Base-by-base conservation (phyloP, 2,329 filamentous ascomycete species). In the Aspergillaceae sp. region DNA sequence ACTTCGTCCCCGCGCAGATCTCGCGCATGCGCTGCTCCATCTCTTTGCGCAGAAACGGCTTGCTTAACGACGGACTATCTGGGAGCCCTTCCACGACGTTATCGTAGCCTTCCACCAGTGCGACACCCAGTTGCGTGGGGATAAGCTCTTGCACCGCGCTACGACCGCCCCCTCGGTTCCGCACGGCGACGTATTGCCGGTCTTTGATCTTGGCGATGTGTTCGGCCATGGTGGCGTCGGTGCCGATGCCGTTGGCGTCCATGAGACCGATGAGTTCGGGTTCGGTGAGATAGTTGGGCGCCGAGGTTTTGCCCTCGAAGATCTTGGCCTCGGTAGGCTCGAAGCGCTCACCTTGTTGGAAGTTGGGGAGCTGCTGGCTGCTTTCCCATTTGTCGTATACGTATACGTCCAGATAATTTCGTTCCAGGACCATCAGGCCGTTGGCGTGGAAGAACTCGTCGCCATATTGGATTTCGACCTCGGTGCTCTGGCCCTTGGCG, bases 221-320 rank as follows among this genome's bases (percentile, higher is more conserved):
- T 59, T 98, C 92, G 0, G 92, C 92, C 92, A 98, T 98, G 1
- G 92, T 98, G 5, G 92, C 92, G 70, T 98, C 92, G 7, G 92
- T 98, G 8, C 92, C 92, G 53, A 98, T 98, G 2, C 92, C 92
- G 62, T 98, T 98, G 40, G 88, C 90, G 69, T 98, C 92, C 92
- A 98, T 98, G 7, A 98, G 77, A 3, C 85, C 86, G 61, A 98
- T 95, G 28, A 98, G 75, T 63, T 98, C 92, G 0, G 92, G 90
- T 63, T 98, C 92, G 0, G 92, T 97, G 29, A 98, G 75, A 62
- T 94, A 96, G 26, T 77, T 80, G 0, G 92, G 92, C 8, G 90
- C 75, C 1, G 77, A 79, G 0, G 92, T 98, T 66, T 94, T 86
- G n/a, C 92, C 91, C 57, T 97, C 89, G 1, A 80, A 83, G 69